A percentile compares a stretch with the other conserved stretches of the same genome.
These are phyloP conservation scores for Exsudoporus frostii DNA, from an alignment of 768 basidiomycete genomes.

Conservation along the genomic window DNA sequence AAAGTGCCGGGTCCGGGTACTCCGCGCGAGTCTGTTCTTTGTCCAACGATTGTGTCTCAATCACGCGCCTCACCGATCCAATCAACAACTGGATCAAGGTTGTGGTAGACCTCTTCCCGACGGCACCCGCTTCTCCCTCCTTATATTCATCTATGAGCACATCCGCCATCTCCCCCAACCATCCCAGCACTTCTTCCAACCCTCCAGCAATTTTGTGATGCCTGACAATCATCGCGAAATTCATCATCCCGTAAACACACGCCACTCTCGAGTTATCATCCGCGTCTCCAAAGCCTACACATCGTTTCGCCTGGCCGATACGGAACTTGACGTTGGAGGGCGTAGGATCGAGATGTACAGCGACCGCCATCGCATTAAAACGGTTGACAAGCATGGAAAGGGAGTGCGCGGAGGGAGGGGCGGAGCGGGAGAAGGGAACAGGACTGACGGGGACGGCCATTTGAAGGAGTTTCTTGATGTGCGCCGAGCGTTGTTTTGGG, in stretches of 20 bases:
- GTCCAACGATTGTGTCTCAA: conserved; percentile 40
- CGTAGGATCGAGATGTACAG: conserved; percentile 62
- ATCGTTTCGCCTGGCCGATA: conserved; percentile 62
- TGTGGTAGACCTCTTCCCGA: conserved; percentile 28
- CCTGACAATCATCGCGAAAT: conserved; percentile 60
- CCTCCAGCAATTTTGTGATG: conserved; percentile 44
- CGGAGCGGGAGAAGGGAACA: conserved; percentile 56
- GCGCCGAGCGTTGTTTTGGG: conserved; percentile 37
- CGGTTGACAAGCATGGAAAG: conserved; percentile 82
- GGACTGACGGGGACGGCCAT: conserved; percentile 69
- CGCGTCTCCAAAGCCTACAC: conserved; percentile 63
- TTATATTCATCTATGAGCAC: conserved; percentile 56
- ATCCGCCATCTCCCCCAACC: conserved; percentile 61
- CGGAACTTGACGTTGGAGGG: conserved; percentile 46
- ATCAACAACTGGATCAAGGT: conserved; percentile 52
- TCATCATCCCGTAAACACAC: conserved; percentile 73
- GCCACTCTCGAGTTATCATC: conserved; percentile 63
- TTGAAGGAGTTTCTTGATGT: conserved; percentile 65
- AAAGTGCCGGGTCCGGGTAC: conserved; percentile 63
- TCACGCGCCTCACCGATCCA: conserved; percentile 52
- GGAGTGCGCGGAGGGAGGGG: conserved; percentile 49
- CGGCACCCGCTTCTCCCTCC: conserved; percentile 22
- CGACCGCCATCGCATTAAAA: conserved; percentile 67
- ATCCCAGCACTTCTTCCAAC: conserved; percentile 52
- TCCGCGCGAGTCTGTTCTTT: conserved; percentile 31